Evolutionary conservation across 1,284 basidiomycete genomes (phyloP), one percentile per base, ranked within the genome.

Genomic region (Apiotrichum laibachii): DNA sequence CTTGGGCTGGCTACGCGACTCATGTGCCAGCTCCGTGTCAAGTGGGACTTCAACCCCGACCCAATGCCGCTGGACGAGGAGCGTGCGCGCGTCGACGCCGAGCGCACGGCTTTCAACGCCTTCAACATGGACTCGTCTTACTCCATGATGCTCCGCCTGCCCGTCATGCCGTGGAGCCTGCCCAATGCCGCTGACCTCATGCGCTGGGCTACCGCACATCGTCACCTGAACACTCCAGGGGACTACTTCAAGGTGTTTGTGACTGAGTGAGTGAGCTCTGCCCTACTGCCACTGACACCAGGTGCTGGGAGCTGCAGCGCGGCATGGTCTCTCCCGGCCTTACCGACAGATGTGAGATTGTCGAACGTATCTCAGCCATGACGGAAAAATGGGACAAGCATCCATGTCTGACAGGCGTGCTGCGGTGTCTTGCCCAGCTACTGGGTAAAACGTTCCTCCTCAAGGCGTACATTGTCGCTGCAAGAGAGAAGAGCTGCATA

Each of bases 1-100:
- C 40, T 67, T 9, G 70, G 66, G 15, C 61, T 63, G 33, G 68
- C 66, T 0, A 59, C 66, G 8, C 63, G 70, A 1, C 54, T 62
- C n/a, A 65, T 66, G 1, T 60, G 53, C 18, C 67, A 70, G 57
- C 59, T 70, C 33, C 31, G 59, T 1, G 39, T 61, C 31, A 13
- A 46, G 47, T 61, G 55, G 59, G 31, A 57, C 26, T 12, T 44
- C 19, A 10, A 21, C 18, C 8, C 16, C 19, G 19, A 19, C 43
- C 43, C 43, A 6, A 6, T 7, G 5, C 8, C 13, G n/a, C 19
- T 19, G 5, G 13, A 21, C 15, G 50, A 53, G n/a, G 44, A 53
- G 50, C 34, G 50, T 1, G 44, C 22, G 1, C 19, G 48, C 18
- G 51, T 50, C 22, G 31, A 48, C 37, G 37, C 35, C 1, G 50